A percentile compares a stretch with the other conserved stretches of the same genome.
Conservation (phyloP, 768 basidiomycete species). For the Naganishia vaughanmartiniae region DNA sequence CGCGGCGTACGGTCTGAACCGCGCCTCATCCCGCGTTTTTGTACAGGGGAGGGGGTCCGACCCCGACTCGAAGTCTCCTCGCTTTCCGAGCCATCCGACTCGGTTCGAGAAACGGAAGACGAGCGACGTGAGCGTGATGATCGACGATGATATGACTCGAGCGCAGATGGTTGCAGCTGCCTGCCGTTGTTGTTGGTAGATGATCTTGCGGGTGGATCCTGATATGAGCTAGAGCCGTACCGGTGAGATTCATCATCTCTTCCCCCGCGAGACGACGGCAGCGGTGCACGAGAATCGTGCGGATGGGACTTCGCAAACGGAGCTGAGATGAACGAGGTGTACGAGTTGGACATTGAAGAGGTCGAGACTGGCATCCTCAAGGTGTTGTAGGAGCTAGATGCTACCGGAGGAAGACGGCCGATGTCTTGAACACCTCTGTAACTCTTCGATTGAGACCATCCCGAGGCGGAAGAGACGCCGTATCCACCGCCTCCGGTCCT, state of each 20-base stretch:
- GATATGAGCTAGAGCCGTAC: neutral
- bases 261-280: neutral
- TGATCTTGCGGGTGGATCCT: neutral
- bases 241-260: neutral
- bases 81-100: neutral
- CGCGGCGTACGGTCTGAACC: neutral
- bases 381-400: neutral
- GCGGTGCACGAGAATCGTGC: neutral
- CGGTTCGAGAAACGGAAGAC: neutral
- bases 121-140: conserved; percentile 21
- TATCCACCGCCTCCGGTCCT: neutral
- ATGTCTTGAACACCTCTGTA: neutral
- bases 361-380: neutral
- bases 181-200: neutral
- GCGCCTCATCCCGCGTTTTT: neutral
- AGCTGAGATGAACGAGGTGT: conserved; percentile 17
- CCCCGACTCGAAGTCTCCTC: neutral
- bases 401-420: neutral
- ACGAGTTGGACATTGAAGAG: conserved; percentile 3
- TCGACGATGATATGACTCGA: conserved; percentile 10
- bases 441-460: neutral
- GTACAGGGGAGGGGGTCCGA: conserved; percentile 3
- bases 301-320: conserved; percentile 9
- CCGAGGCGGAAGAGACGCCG: neutral
- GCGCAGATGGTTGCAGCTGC: neutral